Evolutionary conservation across 345 rosid genomes (phyloP).

Genomic region (Acer campestre): DNA sequence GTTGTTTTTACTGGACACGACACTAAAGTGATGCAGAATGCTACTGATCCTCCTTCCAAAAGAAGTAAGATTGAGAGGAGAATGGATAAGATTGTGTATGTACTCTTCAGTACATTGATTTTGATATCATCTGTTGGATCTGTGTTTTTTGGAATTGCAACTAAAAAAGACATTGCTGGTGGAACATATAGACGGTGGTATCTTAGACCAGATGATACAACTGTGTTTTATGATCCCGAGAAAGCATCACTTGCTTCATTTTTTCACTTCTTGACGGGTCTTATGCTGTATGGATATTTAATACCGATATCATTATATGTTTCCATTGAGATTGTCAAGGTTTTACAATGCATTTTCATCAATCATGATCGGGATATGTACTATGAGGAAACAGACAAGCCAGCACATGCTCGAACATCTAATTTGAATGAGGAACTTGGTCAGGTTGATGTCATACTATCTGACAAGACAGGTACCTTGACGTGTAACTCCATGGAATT

Average conservation of each 20-base stretch:
- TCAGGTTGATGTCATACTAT: conserved; percentile 75
- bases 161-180: conserved; percentile 49
- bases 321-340: conserved; percentile 88
- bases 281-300: conserved; percentile 89
- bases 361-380: conserved; percentile 83
- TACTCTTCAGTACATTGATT: conserved; percentile 75
- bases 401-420: conserved; percentile 84
- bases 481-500: conserved; percentile 97
- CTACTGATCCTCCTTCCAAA: conserved; percentile 82
- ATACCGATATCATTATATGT: conserved; percentile 91
- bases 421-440: conserved; percentile 97
- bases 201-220: conserved; percentile 63
- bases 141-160: conserved; percentile 57
- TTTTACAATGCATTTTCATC: conserved; percentile 85
- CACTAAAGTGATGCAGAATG: conserved; percentile 95
- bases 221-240: conserved; percentile 62
- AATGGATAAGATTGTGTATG: conserved; percentile 86
- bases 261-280: conserved; percentile 85
- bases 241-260: conserved; percentile 60
- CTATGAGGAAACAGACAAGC: conserved; percentile 57
- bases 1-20: conserved; percentile 93
- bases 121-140: conserved; percentile 73
- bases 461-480: conserved; percentile 95
- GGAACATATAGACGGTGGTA: conserved; percentile 74
- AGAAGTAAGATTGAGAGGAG: conserved; percentile 85